Conservation (phyloP, 306 rosid genomes). For the Inga laurina region DNA sequence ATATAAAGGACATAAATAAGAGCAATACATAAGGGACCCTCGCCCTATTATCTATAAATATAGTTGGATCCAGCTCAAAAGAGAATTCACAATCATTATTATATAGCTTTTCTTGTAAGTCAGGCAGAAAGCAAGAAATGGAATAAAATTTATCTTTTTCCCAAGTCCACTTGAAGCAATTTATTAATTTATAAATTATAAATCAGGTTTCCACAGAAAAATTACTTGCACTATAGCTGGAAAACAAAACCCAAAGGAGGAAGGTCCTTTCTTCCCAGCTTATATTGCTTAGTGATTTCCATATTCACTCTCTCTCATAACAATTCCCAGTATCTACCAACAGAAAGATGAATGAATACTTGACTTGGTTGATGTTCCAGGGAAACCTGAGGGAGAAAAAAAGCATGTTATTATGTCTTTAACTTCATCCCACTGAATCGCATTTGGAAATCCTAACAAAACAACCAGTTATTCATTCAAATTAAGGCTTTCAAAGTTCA, state of each 20-base stretch:
- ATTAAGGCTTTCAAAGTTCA: too few relatives aligned
- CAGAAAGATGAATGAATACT: slow-evolving; percentile 29
- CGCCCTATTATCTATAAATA: too few relatives aligned
- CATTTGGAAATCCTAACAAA: not conserved
- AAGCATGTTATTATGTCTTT: slow-evolving; percentile 23
- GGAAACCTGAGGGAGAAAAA: slow-evolving; percentile 56
- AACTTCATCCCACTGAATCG: slow-evolving; percentile 16
- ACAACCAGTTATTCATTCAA: too few relatives aligned
- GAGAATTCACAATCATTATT: too few relatives aligned
- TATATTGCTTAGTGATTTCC: too few relatives aligned
- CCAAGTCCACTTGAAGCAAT: slow-evolving; percentile 19
- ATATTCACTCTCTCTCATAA: slow-evolving; percentile 40
- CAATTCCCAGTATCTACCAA: slow-evolving; percentile 86
- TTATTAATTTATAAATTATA: not conserved
- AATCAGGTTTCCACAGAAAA: not conserved
- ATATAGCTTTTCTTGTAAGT: too few relatives aligned
- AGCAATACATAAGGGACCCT: too few relatives aligned
- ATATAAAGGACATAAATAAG: too few relatives aligned
- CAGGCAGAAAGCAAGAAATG: too few relatives aligned
- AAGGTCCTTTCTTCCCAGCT: slow-evolving; percentile 32
- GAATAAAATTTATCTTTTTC: slow-evolving; percentile 3
- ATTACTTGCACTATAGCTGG: slow-evolving; percentile 61
- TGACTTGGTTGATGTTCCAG: slow-evolving; percentile 75
- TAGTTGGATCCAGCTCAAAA: too few relatives aligned
- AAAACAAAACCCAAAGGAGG: slow-evolving; percentile 95